phyloP scores from a whole-genome alignment of 768 basidiomycete genomes.

The Termitomyces sp. region DNA sequence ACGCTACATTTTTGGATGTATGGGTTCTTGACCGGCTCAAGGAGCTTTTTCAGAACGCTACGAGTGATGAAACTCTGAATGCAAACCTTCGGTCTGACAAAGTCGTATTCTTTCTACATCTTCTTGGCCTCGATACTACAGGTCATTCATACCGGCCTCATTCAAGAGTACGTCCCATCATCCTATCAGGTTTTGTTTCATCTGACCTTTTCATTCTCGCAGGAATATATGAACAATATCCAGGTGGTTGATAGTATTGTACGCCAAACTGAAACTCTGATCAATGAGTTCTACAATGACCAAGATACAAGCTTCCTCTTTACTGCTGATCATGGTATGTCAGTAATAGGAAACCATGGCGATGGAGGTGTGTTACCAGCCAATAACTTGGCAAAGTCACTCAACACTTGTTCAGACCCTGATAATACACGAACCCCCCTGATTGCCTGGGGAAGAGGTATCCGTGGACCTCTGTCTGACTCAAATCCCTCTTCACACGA shows the following conservation, averaged over 20 bases:
- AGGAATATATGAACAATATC: conserved; percentile 89
- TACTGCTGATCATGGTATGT: conserved; percentile 92
- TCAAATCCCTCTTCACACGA: conserved; percentile 59
- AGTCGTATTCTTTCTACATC: conserved; percentile 77
- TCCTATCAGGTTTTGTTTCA: background rate
- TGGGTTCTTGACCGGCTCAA: conserved; percentile 78
- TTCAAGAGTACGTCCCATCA: conserved; percentile 46
- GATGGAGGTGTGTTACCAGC: conserved; percentile 59
- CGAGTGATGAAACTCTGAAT: conserved; percentile 42
- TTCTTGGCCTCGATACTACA: conserved; percentile 81
- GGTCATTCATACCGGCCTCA: conserved; percentile 84
- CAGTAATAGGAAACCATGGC: conserved; percentile 81
- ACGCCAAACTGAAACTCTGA: conserved; percentile 52
- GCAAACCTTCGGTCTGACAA: conserved; percentile 49
- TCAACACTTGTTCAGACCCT: conserved; percentile 49
- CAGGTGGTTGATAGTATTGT: conserved; percentile 75
- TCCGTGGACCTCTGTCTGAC: conserved; percentile 64
- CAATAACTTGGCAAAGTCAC: background rate
- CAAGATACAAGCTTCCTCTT: conserved; percentile 72
- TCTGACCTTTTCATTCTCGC: background rate
- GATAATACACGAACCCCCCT: conserved; percentile 86
- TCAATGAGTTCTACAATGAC: conserved; percentile 62
- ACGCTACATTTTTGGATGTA: conserved; percentile 41
- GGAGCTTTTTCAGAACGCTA: conserved; percentile 57
- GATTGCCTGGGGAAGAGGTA: conserved; percentile 76